Evolutionary conservation across 805 yeast species (phyloP).

Genomic region (Wickerhamiella kurtzmanii): DNA sequence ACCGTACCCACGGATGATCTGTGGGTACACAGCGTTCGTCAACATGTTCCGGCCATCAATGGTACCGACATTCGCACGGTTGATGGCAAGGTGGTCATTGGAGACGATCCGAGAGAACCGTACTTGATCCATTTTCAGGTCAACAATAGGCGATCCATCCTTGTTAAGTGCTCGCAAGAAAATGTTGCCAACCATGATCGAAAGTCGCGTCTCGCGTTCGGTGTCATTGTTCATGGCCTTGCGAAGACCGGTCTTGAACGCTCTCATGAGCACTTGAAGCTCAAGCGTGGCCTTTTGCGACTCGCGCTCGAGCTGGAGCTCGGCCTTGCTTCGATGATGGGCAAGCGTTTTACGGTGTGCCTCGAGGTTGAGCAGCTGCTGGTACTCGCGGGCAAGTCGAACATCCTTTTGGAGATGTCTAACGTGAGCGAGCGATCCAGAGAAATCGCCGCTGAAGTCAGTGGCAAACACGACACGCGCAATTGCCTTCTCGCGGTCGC

Average conservation of each 20-base stretch:
- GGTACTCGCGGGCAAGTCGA: constrained; percentile 30
- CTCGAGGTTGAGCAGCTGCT: constrained; percentile 28
- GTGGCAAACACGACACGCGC: constrained; percentile 56
- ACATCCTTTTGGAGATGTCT: constrained; percentile 37
- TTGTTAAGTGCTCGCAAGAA: constrained; percentile 57
- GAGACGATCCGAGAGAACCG: constrained; percentile 48
- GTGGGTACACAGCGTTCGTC: constrained; percentile 48
- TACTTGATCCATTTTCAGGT: constrained; percentile 50
- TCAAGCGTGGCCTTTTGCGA: constrained; percentile 19
- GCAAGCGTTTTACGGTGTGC: constrained; percentile 1
- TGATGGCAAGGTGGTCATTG: constrained; percentile 53
- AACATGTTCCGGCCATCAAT: constrained; percentile 59
- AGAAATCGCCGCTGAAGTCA: constrained; percentile 46
- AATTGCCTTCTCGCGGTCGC: constrained; percentile 42
- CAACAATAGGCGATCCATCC: constrained; percentile 49
- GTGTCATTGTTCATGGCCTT: constrained; percentile 22
- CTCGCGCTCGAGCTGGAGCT: constrained; percentile 23
- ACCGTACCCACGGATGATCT: constrained; percentile 38
- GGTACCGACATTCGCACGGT: constrained; percentile 43
- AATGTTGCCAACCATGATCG: constrained; percentile 53
- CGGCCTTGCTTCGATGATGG: constrained; percentile 11
- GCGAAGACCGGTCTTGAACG: constrained; percentile 24
- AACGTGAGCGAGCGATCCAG: constrained; percentile 36
- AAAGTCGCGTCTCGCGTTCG: constrained; percentile 31
- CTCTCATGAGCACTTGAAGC: constrained; percentile 25